Percentiles rank a stretch among this genome's conserved stretches.
These are phyloP conservation scores for Phytophthora chlamydospora DNA, from an alignment of 352 stramenopile genomes.

Conservation along the genomic window DNA sequence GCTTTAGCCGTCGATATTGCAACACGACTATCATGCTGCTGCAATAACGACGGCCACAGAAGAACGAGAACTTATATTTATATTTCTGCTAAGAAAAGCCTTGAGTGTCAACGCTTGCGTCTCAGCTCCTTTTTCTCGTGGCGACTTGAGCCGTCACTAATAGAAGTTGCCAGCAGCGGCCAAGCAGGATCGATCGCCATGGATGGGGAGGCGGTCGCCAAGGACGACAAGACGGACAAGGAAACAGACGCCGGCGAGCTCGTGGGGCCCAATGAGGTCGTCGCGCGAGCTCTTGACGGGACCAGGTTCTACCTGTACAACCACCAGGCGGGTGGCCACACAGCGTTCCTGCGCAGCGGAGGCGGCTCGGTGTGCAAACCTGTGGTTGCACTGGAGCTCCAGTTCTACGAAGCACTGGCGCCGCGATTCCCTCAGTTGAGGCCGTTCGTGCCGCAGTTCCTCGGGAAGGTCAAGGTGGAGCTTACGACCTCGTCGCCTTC, in stretches of 20 bases:
- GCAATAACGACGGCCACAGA: no score
- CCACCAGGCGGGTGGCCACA: constrained; percentile 83
- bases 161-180: constrained; percentile 8
- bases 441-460: constrained; percentile 70
- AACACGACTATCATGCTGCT: background rate
- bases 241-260: constrained; percentile 22
- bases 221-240: constrained; percentile 6
- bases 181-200: constrained; percentile 3
- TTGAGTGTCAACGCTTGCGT: constrained; percentile 1
- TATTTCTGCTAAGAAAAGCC: constrained; percentile 15
- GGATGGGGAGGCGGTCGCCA: constrained; percentile 9
- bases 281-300: constrained; percentile 68
- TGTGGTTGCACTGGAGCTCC: constrained; percentile 69
- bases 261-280: constrained; percentile 55
- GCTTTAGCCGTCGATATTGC: background rate
- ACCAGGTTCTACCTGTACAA: constrained; percentile 82
- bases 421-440: constrained; percentile 60
- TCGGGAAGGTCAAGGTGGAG: constrained; percentile 72
- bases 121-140: constrained; percentile 5
- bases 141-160: constrained; percentile 3
- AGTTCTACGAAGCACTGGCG: constrained; percentile 75
- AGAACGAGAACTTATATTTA: background rate
- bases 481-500: constrained; percentile 27
- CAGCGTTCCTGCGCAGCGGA: constrained; percentile 67
- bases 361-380: constrained; percentile 80